Evolutionary conservation across 176 grass and related monocot genomes (phyloP).

Genomic region (Poa pratensis): DNA sequence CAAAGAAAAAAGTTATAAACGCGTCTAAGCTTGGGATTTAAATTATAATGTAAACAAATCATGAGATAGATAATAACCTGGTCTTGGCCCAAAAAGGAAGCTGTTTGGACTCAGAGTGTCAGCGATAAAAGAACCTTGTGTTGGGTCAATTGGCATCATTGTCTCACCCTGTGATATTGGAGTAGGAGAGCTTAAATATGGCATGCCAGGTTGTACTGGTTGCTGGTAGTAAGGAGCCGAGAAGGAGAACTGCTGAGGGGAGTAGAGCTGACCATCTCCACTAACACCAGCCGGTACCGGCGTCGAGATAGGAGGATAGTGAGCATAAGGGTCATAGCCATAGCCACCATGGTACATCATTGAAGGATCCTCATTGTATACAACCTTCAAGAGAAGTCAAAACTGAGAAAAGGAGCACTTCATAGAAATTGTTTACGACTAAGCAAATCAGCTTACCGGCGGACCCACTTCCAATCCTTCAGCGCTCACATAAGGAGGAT

Average conservation of each 20-base stretch:
- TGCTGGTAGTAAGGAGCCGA: conserved; percentile 94
- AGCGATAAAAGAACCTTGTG: conserved; percentile 64
- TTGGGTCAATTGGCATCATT: conserved; percentile 72
- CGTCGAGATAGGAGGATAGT: conserved; percentile 85
- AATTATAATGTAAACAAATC: conserved; percentile 33
- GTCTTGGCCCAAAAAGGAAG: conserved; percentile 74
- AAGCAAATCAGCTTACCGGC: conserved; percentile 54
- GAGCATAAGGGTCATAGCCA: conserved; percentile 91
- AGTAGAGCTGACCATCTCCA: conserved; percentile 89
- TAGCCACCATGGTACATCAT: conserved; percentile 90
- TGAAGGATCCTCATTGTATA: conserved; percentile 87
- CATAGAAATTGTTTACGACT: neutral
- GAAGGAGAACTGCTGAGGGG: conserved; percentile 92
- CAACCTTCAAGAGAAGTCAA: conserved; percentile 57
- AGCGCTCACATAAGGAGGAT: conserved; percentile 64
- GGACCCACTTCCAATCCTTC: conserved; percentile 78
- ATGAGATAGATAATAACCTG: conserved; percentile 68
- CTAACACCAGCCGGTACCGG: conserved; percentile 72
- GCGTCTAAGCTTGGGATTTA: neutral
- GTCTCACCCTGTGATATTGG: conserved; percentile 73
- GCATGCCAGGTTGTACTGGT: conserved; percentile 67
- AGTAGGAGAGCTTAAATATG: conserved; percentile 75
- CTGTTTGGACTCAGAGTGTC: conserved; percentile 68
- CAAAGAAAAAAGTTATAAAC: conserved; percentile 41
- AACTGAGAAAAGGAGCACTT: conserved; percentile 32